phyloP scores from a whole-genome alignment of 2,329 filamentous ascomycete species.

The Phialocephala sp. region DNA sequence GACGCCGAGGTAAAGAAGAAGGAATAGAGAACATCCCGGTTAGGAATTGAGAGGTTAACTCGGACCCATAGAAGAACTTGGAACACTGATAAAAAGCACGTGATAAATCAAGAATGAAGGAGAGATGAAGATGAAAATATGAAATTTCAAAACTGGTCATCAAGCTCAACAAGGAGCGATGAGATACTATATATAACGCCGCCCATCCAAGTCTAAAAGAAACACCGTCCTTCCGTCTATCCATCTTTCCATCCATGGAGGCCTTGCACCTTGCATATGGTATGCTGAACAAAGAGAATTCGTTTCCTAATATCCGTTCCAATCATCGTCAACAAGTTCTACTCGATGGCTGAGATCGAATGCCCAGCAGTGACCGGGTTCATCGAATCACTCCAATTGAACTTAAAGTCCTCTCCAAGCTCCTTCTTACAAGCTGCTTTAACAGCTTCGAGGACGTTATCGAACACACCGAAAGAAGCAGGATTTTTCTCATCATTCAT shows the following conservation, averaged over 20 bases:
- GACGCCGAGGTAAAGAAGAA: too few relatives aligned
- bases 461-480: constrained; percentile 77
- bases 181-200: not conserved
- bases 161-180: constrained; percentile 2
- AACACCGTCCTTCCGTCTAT: not conserved
- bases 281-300: not conserved
- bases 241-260: not conserved
- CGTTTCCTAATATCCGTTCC: not conserved
- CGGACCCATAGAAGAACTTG: too few relatives aligned
- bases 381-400: constrained; percentile 73
- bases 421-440: constrained; percentile 70
- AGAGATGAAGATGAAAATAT: too few relatives aligned
- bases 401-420: constrained; percentile 75
- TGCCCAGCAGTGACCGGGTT: constrained; percentile 68
- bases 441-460: constrained; percentile 74
- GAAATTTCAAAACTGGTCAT: not conserved
- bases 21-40: too few relatives aligned
- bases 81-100: too few relatives aligned
- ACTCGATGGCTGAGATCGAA: constrained; percentile 60
- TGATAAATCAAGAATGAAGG: too few relatives aligned
- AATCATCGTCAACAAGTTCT: constrained; percentile 34
- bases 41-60: too few relatives aligned
- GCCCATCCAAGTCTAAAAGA: not conserved
- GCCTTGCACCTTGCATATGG: not conserved
- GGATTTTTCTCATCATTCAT: constrained; percentile 79